Evolutionary conservation across 2,329 filamentous ascomycete species (phyloP), one percentile per base, ranked within the genome.

Genomic region (Chaetomiaceae sp.): DNA sequence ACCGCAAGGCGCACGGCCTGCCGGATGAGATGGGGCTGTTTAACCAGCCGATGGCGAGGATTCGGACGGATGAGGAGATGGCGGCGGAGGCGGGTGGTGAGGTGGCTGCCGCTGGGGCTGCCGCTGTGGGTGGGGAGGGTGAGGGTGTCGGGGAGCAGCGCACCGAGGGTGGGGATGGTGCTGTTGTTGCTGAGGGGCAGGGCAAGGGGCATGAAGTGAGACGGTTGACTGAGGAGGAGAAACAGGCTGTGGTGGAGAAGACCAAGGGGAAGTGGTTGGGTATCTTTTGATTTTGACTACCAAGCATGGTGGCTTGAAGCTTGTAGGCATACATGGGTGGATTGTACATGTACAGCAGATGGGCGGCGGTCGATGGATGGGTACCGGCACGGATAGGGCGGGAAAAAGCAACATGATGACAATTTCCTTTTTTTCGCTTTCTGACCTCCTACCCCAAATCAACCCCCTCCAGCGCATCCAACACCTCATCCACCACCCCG

Each of bases 401-500:
- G 34, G 29, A 27, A 47, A 39, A 39, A 45, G 27, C 12, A 38
- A 20, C 17, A 47, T 34, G 20, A 37, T 15, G 5, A 11, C n/a
- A 22, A 25, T 19, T 36, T 33, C n/a, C n/a, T 22, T 34, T 33
- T 6, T 34, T 14, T 22, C 51, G 33, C 14, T 19, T 11, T 9
- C 8, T 37, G 43, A 19, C 8, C 9, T 12, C 22, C 52, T 73
- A 87, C 59, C 76, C 74, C 70, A 88, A 71, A 57, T 91, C 87
- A 40, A 94, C 88, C 17, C 79, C 82, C 57, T 91, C 86, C 61
- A 97, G 71, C 1, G 87, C 91, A 58, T 87, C 83, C 66, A 97
- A 75, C 6, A 96, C 87, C 69, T 96, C 92, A 60, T 91, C 85
- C 4, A 87, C 90, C 25, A 96, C 86, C 31, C 91, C 90, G 0